Base-by-base conservation (phyloP, 2,329 filamentous ascomycete species). In the Clonostachys chloroleuca region DNA sequence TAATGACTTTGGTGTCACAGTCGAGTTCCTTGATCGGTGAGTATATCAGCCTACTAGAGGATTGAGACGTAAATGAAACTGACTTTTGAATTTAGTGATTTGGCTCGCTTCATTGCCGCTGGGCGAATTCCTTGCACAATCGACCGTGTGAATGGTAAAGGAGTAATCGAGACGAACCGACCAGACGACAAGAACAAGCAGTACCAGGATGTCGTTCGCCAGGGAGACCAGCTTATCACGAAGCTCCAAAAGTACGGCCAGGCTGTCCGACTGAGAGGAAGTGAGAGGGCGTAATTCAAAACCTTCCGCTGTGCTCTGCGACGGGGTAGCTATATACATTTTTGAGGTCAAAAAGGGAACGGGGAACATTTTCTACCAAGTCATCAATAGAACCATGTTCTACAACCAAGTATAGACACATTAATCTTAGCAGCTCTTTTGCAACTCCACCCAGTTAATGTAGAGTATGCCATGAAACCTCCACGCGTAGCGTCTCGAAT, bases 101-200 rank as follows among this genome's bases (percentile, higher is more conserved):
- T 99, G 48, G 92, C 92, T 63, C 94, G 91, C 62, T 99, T 99
- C 72, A 97, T 99, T 61, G 94, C 94, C 14, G 91, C 85, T 54
- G 90, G 92, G 64, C 86, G 92, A 58, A 92, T 99, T 61, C 86
- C 92, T 45, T 97, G 94, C 78, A 97, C 92, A 20, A 97, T 99
- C 59, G 94, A 99, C 71, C 89, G 94, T 47, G 94, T 99, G 54
- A 89, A 92, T 50, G 94, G 92, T 56, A 94, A 95, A 67, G 92
- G 92, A 45, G 88, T 97, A 57, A 97, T 99, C 60, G 94, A 97
- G 79, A 99, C 94, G 41, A 96, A 96, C 74, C 82, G 94, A 47
- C 92, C 92, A 9, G 94, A 97, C 65, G 92, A 96, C 74, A 99
- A 99, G 84, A 97, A 97, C 79, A 96, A 96, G 80, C 94, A 99